Conservation (phyloP, 2,329 filamentous ascomycete genomes). For the Sphaceloma murrayae region DNA sequence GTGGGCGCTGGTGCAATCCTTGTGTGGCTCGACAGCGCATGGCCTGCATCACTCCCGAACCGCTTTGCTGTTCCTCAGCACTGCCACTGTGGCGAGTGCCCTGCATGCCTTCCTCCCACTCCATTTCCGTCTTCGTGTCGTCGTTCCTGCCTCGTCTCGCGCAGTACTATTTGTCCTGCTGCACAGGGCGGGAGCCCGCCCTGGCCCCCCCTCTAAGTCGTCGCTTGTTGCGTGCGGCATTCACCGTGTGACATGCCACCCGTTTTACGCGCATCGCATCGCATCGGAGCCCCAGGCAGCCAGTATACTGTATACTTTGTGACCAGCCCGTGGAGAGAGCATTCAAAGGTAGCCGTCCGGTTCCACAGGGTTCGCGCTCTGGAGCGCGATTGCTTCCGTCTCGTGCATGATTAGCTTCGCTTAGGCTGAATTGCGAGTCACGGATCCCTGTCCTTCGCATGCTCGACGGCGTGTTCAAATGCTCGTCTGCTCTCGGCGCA, state of each 20-base stretch:
- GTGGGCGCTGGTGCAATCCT: conserved; percentile 3
- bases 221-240: background rate
- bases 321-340: background rate
- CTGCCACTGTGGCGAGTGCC: conserved; percentile 17
- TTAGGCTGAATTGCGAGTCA: conserved; percentile 16
- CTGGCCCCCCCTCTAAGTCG: background rate
- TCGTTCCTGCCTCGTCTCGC: too few species aligned
- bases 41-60: conserved; percentile 9
- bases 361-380: conserved; percentile 8
- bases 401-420: conserved; percentile 15
- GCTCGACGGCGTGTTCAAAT: conserved; percentile 12
- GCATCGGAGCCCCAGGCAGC: conserved; percentile 1
- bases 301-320: background rate
- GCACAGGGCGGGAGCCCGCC: background rate
- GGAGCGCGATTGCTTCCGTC: conserved; percentile 12
- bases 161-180: too few species aligned
- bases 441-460: conserved; percentile 15
- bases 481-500: conserved; percentile 13
- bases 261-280: background rate
- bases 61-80: conserved; percentile 7
- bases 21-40: conserved; percentile 3
- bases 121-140: too few species aligned
- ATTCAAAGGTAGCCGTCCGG: background rate
- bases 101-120: too few species aligned
- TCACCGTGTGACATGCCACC: background rate